Percentiles rank a stretch among this genome's conserved stretches.
Evolutionary conservation across 768 basidiomycete genomes (phyloP).

Genomic region (Hirschioporus abietinus): DNA sequence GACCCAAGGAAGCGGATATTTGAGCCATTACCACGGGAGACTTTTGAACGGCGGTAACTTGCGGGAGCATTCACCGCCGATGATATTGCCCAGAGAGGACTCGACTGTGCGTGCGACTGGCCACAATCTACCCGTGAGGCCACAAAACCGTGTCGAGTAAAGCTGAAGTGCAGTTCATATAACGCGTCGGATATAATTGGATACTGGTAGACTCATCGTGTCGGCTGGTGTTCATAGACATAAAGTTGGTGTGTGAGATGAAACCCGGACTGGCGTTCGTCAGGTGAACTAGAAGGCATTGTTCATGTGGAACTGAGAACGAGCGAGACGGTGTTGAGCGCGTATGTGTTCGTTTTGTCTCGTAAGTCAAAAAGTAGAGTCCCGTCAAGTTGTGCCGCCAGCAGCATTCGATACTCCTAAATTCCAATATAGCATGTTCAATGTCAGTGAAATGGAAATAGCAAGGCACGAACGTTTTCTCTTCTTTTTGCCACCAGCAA

Average conservation of each 20-base stretch:
- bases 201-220: neutral
- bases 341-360: no score
- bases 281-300: neutral
- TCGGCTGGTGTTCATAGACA: neutral
- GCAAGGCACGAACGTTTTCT: constrained; percentile 55
- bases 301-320: neutral
- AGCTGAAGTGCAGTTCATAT: neutral
- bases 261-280: neutral
- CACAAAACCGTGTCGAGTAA: neutral
- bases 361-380: no score
- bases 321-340: neutral
- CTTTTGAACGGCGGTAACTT: neutral
- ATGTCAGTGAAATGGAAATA: constrained; percentile 16
- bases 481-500: constrained; percentile 64
- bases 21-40: neutral
- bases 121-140: neutral
- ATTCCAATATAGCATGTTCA: neutral
- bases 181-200: neutral
- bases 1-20: neutral
- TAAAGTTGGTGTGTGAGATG: neutral
- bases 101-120: neutral
- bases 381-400: neutral
- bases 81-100: neutral
- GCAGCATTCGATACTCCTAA: neutral
- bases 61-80: constrained; percentile 1